Conservation (phyloP, 2,329 filamentous ascomycete genomes). For the Paraconiothyrium brasiliense region DNA sequence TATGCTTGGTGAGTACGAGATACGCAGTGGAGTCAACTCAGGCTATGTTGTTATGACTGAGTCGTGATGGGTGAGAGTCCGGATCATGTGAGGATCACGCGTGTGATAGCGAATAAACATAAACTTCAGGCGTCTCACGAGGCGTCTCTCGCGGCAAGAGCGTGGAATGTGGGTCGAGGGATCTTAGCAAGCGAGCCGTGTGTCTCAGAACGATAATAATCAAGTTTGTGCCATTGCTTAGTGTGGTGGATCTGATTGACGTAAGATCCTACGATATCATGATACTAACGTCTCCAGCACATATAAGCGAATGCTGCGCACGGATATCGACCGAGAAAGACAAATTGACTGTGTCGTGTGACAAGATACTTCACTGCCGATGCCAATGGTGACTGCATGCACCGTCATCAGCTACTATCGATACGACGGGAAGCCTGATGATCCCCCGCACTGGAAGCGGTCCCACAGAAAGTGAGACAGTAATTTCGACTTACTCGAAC, state of each 20-base stretch:
- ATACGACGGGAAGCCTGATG: conserved; percentile 10
- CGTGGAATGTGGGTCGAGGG: neutral
- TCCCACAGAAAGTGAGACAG: neutral
- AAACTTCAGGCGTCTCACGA: neutral
- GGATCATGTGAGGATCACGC: conserved; percentile 2
- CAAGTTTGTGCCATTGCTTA: neutral
- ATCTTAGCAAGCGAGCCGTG: neutral
- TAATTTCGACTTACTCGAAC: neutral
- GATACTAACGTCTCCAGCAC: neutral
- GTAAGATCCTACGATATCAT: neutral
- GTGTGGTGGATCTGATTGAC: neutral
- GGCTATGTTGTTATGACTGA: neutral
- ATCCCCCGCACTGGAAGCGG: conserved; percentile 10
- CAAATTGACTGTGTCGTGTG: neutral
- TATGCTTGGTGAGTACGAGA: neutral
- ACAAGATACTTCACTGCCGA: neutral
- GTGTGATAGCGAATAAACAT: neutral
- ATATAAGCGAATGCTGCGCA: conserved; percentile 2
- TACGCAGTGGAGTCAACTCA: neutral
- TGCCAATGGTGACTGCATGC: neutral
- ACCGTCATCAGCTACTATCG: conserved; percentile 9
- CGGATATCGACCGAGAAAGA: neutral
- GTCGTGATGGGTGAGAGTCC: conserved; percentile 5
- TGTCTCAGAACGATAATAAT: neutral
- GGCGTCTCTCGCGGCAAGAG: neutral